Evolutionary conservation across 106 monocot genomes (phyloP).

Genomic region (Narthecium ossifragum): DNA sequence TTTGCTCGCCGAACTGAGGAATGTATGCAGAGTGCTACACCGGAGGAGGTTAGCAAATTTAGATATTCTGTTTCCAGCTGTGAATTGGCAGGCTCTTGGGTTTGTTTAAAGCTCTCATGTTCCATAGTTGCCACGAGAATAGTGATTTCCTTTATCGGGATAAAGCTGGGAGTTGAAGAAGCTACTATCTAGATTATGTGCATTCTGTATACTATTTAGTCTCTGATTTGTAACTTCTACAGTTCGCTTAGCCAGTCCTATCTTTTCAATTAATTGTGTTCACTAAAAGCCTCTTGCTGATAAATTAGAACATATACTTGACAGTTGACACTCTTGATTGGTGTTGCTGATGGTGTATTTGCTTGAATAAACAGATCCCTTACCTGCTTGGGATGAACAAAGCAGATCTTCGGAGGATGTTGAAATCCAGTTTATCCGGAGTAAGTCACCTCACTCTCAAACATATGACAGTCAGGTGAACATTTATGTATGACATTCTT

Average conservation of each 20-base stretch:
- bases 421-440: constrained; percentile 79
- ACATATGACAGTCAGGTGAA: background rate
- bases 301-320: too few species aligned
- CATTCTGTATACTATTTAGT: too few species aligned
- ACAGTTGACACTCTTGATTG: background rate
- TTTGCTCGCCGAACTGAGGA: constrained; percentile 84
- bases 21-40: constrained; percentile 65
- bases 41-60: constrained; percentile 69
- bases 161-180: too few species aligned
- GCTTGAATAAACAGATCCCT: constrained; percentile 57
- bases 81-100: too few species aligned
- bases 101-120: too few species aligned
- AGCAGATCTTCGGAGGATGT: constrained; percentile 75
- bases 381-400: constrained; percentile 85
- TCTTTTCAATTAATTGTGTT: too few species aligned
- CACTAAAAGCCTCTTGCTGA: too few species aligned
- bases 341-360: background rate
- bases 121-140: too few species aligned
- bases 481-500: background rate
- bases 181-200: too few species aligned
- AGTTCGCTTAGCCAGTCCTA: too few species aligned
- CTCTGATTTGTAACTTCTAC: too few species aligned
- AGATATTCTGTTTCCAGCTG: constrained; percentile 7
- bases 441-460: constrained; percentile 32
- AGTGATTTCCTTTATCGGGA: too few species aligned